phyloP scores from a whole-genome alignment of 176 grass and related monocot species.

The Eleusine coracana region DNA sequence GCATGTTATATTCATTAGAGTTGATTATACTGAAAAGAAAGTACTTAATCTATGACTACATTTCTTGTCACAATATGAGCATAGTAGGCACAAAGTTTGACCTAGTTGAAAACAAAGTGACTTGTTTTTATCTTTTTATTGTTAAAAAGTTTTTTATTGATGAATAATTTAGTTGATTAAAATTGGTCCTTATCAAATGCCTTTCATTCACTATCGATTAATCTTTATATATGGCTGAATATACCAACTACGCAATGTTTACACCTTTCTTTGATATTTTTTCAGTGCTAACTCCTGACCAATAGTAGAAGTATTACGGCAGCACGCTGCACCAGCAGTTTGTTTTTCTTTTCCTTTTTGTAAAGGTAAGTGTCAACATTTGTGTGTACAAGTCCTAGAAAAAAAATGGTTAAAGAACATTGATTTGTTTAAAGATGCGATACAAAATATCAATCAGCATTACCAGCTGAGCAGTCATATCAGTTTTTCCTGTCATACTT shows the following conservation, averaged over 20 bases:
- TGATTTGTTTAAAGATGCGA: too few species aligned
- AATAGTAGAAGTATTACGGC: slow-evolving; percentile 38
- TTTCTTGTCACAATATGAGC: too few species aligned
- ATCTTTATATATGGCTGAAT: background rate
- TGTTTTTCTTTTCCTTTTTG: slow-evolving; percentile 16
- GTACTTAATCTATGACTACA: too few species aligned
- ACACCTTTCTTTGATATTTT: slow-evolving; percentile 19
- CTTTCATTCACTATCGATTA: background rate
- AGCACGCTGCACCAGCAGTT: slow-evolving; percentile 27
- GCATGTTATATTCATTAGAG: background rate
- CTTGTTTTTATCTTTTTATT: too few species aligned
- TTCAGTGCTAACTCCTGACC: slow-evolving; percentile 53
- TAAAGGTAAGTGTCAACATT: slow-evolving; percentile 29
- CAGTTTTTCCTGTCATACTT: background rate
- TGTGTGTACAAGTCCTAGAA: background rate
- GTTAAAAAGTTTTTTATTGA: too few species aligned
- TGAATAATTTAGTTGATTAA: background rate
- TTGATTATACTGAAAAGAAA: background rate
- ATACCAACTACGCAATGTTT: slow-evolving; percentile 15
- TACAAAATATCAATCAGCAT: too few species aligned
- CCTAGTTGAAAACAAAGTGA: too few species aligned
- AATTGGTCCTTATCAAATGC: background rate
- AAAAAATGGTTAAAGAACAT: too few species aligned
- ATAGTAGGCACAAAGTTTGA: too few species aligned
- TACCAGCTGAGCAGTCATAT: background rate